Evolutionary conservation across 306 rosid genomes (phyloP).

Genomic region (Albizia julibrissin): DNA sequence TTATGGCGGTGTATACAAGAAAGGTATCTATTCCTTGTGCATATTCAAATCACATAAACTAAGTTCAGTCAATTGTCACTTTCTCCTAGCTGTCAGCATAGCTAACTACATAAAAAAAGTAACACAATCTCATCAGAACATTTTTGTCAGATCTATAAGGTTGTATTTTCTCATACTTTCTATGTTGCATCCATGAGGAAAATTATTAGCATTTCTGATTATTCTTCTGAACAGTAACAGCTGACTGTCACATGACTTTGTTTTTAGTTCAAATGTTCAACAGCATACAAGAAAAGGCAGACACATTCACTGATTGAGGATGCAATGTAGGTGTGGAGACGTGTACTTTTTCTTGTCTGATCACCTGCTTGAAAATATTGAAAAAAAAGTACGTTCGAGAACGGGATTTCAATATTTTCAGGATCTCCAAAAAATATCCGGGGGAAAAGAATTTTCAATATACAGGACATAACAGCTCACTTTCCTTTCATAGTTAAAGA

Average conservation of each 20-base stretch:
- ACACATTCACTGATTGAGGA: neutral
- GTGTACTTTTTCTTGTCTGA: neutral
- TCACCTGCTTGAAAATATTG: neutral
- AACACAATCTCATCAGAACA: neutral
- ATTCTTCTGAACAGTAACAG: neutral
- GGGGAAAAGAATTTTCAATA: neutral
- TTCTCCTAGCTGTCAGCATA: neutral
- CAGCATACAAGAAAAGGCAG: constrained; percentile 8
- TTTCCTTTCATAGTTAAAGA: constrained; percentile 10
- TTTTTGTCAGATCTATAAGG: neutral
- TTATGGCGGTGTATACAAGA: neutral
- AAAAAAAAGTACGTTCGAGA: neutral
- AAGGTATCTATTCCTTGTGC: neutral
- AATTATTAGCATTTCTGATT: neutral
- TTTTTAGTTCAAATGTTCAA: constrained; percentile 5
- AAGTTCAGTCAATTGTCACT: neutral
- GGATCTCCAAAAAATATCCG: neutral
- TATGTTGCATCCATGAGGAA: neutral
- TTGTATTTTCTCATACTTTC: neutral
- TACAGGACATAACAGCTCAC: neutral
- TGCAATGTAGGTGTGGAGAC: neutral
- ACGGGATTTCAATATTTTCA: neutral
- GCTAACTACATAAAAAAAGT: neutral
- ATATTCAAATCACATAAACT: constrained; percentile 17
- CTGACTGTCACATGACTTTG: constrained; percentile 5